Evolutionary conservation across 2,329 filamentous ascomycete species (phyloP), one percentile per base, ranked within the genome.

Genomic region (Ascochyta lentis): DNA sequence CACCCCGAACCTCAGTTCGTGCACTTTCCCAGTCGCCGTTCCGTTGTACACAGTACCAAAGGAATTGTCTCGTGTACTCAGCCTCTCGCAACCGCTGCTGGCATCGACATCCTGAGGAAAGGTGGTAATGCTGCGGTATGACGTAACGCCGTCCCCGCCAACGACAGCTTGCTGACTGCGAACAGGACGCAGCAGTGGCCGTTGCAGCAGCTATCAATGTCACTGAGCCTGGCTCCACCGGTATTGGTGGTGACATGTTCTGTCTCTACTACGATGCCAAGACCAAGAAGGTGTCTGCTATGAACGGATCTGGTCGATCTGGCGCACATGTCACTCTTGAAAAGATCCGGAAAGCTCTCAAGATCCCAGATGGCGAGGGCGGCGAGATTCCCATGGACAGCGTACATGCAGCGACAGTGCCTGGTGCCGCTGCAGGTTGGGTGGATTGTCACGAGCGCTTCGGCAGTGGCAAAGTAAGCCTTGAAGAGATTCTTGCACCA

Each of bases 171-270:
- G 31, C 34, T 44, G 35, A 52, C 27, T 3, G 26, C n/a, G 16
- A n/a, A 13, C 39, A 96, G 91, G 94, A 98, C 80, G 94, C 95
- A n/a, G 94, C 95, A 8, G 91, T 98, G 4, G 95, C 95, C 39
- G 91, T 96, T 58, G 94, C 95, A 40, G 95, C 95, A 29, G 92
- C 88, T 5, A 82, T 99, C 53, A 98, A 97, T 77, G 85, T 98
- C 71, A 96, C 94, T 0, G 95, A 99, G 73, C 95, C 95, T 7
- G 87, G 88, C 56, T 95, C 90, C 6, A 98, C 95, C 0, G 95
- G 95, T 37, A 97, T 99, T 57, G 95, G 95, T 54, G 95, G 95
- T 60, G 95, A 99, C 78, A 92, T 96, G 87, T 99, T 98, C 79
- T 93, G 93, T 75, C 85, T 98, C 33, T 97, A 86, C 81, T 98